Evolutionary conservation across 1,139 yeast species (phyloP).

Genomic region (Hansenula sp.): DNA sequence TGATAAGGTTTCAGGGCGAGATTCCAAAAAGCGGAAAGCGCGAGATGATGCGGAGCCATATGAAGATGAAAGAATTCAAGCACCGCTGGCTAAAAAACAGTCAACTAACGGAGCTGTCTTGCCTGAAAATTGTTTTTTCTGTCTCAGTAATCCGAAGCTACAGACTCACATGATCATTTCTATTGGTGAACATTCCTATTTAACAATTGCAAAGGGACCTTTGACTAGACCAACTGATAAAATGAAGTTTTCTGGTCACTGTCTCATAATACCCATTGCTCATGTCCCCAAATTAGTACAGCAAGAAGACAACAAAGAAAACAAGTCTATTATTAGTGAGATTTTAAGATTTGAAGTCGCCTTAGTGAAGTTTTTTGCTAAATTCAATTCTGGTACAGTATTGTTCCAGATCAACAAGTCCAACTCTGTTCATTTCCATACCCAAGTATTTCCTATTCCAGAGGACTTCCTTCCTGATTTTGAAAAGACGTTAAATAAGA

Average conservation of each 20-base stretch:
- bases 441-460: constrained; percentile 61
- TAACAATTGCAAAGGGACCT: constrained; percentile 89
- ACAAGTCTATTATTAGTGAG: constrained; percentile 36
- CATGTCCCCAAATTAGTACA: constrained; percentile 51
- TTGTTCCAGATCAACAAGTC: constrained; percentile 59
- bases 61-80: constrained; percentile 5
- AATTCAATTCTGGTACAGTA: constrained; percentile 40
- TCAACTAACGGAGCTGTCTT: constrained; percentile 29
- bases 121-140: constrained; percentile 73
- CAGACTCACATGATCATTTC: constrained; percentile 81
- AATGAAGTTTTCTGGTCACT: constrained; percentile 72
- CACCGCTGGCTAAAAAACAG: constrained; percentile 5
- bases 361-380: constrained; percentile 39
- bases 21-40: constrained; percentile 8
- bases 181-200: constrained; percentile 60
- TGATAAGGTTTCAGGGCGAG: background rate
- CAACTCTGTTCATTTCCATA: constrained; percentile 60
- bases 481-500: constrained; percentile 34
- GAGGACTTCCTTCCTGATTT: constrained; percentile 36
- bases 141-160: constrained; percentile 74
- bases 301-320: constrained; percentile 14
- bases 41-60: constrained; percentile 5
- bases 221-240: constrained; percentile 45
- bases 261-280: constrained; percentile 75
- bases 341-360: constrained; percentile 39